Evolutionary conservation across 2,329 filamentous ascomycete species (phyloP).

Genomic region (Ophiostoma populinum): DNA sequence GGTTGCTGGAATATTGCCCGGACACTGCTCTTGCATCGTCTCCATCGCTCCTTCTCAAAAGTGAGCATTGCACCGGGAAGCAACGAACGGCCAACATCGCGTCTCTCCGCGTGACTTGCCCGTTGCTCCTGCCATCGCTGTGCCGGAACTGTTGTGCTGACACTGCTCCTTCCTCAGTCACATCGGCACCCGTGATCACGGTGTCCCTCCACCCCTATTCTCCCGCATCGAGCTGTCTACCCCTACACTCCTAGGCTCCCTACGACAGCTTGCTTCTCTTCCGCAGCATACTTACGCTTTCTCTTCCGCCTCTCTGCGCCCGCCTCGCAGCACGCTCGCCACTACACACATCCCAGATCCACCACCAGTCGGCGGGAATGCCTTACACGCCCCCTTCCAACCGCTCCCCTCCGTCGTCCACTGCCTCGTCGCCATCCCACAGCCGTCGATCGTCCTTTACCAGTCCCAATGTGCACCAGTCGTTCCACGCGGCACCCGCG

Average conservation of each 20-base stretch:
- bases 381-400: constrained; percentile 73
- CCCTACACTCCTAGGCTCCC: constrained; percentile 2
- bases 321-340: constrained; percentile 9
- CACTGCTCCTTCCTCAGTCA: neutral
- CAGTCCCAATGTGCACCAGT: constrained; percentile 21
- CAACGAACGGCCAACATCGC: too few species aligned
- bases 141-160: too few species aligned
- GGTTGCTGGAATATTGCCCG: constrained; percentile 19
- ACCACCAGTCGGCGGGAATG: constrained; percentile 42
- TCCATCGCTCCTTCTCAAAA: constrained; percentile 1
- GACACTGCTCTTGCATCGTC: constrained; percentile 7
- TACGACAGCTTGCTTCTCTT: neutral
- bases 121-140: too few species aligned
- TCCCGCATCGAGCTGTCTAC: neutral
- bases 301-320: neutral
- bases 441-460: constrained; percentile 45
- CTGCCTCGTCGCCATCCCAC: constrained; percentile 34
- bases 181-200: neutral
- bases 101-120: neutral
- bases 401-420: constrained; percentile 43
- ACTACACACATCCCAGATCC: too few species aligned
- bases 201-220: neutral
- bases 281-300: constrained; percentile 2
- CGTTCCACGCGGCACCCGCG: constrained; percentile 13
- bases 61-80: too few species aligned